Evolutionary conservation across 352 stramenopile genomes (phyloP), one percentile per base, ranked within the genome.

Genomic region (Elongisporangium prolatum): DNA sequence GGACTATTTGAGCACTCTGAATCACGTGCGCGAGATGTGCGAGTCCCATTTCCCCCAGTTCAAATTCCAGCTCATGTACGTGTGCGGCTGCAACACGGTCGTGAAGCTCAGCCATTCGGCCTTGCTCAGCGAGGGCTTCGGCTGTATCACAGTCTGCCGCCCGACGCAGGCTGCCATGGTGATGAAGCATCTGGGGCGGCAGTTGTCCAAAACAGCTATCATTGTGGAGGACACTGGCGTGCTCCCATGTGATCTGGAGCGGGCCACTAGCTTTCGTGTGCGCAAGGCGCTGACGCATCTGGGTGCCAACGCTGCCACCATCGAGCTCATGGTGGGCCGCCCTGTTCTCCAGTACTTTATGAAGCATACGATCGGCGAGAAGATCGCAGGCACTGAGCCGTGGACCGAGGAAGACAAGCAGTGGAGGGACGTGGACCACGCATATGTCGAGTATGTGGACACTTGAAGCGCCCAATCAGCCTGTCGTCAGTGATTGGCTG

Each of bases 281-380:
- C 75, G 82, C 16, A 73, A 88, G 37, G 67, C 72, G 48, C 65
- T 92, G 25, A 55, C 55, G 0, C 59, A 77, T n/a, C 44, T 56
- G 9, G 60, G 60, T 1, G 18, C 58, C n/a, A 73, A 84, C 21
- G 63, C 55, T 5, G 61, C 64, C 10, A 67, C 62, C 11, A 67
- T 89, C 47, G 75, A 88, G 67, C 73, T 88, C 57, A 92, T 90
- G 82, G 75, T 90, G 18, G 82, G 80, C 10, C 84, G 87, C 49
- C 72, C 72, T 0, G 80, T 80, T 16, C 67, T 84, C 40, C 73
- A 89, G 18, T 89, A 92, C 63, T 69, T 89, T 22, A 11, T 69
- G 21, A 80, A 76, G 61, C 73, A 89, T 56, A 54, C 71, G 21
- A 86, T 92, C 47, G 69, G 70, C 13, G 55, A 59, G 3, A 90